A percentile compares a stretch with the other conserved stretches of the same genome.
Evolutionary conservation across 2,329 filamentous ascomycete genomes (phyloP).

Genomic region (Alternaria arborescens): DNA sequence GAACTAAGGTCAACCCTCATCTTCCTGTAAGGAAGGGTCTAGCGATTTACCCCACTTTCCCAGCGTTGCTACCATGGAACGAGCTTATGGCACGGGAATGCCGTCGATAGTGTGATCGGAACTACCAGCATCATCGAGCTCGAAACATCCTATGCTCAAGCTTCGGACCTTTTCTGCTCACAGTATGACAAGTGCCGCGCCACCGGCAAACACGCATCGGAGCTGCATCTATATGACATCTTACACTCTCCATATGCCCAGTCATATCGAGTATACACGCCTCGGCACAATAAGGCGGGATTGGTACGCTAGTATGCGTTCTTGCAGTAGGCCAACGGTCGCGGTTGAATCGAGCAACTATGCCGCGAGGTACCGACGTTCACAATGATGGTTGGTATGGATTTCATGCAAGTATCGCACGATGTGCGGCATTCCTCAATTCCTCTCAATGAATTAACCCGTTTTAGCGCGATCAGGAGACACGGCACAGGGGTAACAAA

Average conservation of each 20-base stretch:
- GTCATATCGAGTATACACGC: not conserved
- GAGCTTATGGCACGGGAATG: constrained; percentile 25
- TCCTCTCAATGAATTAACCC: not conserved
- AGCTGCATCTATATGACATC: not conserved
- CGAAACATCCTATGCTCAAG: constrained; percentile 6
- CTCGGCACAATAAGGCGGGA: constrained; percentile 5
- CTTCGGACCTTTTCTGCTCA: constrained; percentile 8
- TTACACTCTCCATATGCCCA: not conserved
- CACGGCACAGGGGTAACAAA: not conserved
- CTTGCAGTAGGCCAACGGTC: constrained; percentile 29
- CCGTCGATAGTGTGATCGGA: constrained; percentile 22
- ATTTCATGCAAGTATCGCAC: constrained; percentile 14
- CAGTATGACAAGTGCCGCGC: constrained; percentile 1
- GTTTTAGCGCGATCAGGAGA: constrained; percentile 7
- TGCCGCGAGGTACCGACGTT: constrained; percentile 4
- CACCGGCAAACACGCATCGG: not conserved
- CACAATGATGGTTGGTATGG: constrained; percentile 5
- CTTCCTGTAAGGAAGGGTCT: constrained; percentile 21
- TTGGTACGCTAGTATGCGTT: constrained; percentile 27
- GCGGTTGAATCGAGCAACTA: constrained; percentile 15
- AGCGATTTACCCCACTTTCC: constrained; percentile 31
- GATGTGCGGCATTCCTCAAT: constrained; percentile 1
- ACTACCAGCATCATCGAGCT: constrained; percentile 2
- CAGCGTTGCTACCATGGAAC: constrained; percentile 29
- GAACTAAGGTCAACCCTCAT: constrained; percentile 5